Base-by-base conservation (phyloP, 768 basidiomycete species). In the Gymnopilus dilepis region DNA sequence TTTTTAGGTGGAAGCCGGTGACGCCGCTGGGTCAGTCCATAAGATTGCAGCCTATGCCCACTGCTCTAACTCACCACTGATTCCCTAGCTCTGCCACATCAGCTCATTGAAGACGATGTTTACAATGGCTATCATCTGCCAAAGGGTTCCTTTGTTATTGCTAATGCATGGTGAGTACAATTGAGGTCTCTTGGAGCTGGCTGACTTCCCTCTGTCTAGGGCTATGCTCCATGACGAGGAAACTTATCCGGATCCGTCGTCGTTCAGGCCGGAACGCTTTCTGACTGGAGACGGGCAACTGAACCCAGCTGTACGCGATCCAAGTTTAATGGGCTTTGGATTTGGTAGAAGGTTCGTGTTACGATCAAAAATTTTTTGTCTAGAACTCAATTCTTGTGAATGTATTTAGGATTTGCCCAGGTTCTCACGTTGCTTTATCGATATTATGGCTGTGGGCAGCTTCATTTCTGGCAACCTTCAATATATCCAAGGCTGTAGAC, bases 41-140 rank as follows among this genome's bases (percentile, higher is more conserved):
- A 31, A n/a, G 7, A 34, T n/a, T n/a, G n/a, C n/a, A n/a, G 15
- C 11, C 28, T 19, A 17, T 45, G 15, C 31, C 50, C 22, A 30
- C 47, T 31, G 54, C 26, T 33, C 1, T 24, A 24, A 22, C 28
- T 45, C 17, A 22, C 21, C 37, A 37, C 6, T 26, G 5, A 43
- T 19, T 62, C 19, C 15, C 13, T 21, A 73, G 74, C 64, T 28
- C 56, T 75, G 6, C 67, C 67, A n/a, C 76, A 76, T 48, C 41
- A 61, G 8, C 56, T 64, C 9, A 66, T 61, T 6, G 63, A 70
- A 41, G 76, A 76, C 37, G 76, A 78, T 60, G 60, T 67, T 8
- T 76, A 76, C 59, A 64, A 76, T 1, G 76, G 76, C 0, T 76
- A 75, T 60, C 62, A 60, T 34, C 75, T 78, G 5, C 78, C 77